These are phyloP conservation scores for Collariella sp. DNA, from an alignment of 495 filamentous ascomycete genomes.

Conservation along the genomic window DNA sequence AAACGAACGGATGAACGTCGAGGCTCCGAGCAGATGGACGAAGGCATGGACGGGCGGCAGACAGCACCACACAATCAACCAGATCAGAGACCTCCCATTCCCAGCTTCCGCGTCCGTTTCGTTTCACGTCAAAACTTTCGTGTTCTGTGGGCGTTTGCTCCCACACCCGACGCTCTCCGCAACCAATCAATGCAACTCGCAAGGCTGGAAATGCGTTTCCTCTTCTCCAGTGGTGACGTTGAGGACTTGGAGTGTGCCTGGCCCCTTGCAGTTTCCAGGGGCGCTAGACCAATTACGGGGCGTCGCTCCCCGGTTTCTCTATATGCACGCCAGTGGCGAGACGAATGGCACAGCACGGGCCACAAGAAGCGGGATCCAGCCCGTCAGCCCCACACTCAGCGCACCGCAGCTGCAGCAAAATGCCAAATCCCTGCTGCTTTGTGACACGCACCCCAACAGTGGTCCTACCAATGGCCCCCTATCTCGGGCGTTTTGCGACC, in stretches of 20 bases:
- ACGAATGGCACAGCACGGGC: neutral
- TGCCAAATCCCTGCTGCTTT: conserved; percentile 5
- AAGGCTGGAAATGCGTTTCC: too few species aligned
- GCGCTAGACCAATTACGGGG: conserved; percentile 7
- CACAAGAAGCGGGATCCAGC: neutral
- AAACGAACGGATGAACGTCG: neutral
- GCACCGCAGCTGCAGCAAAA: too few species aligned
- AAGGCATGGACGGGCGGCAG: too few species aligned
- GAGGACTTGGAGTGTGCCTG: neutral
- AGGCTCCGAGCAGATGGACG: too few species aligned
- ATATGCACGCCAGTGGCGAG: conserved; percentile 10
- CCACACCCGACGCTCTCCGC: neutral
- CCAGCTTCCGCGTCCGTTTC: conserved; percentile 6
- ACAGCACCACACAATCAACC: too few species aligned
- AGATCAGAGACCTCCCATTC: neutral
- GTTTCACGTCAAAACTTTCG: conserved; percentile 11
- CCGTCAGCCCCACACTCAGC: neutral
- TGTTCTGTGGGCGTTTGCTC: conserved; percentile 14
- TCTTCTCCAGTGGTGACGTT: neutral
- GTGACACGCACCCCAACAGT: conserved; percentile 18
- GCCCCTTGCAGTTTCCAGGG: conserved; percentile 21
- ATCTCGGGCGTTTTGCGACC: conserved; percentile 29
- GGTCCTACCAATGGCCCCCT: conserved; percentile 25
- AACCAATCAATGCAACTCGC: conserved; percentile 6
- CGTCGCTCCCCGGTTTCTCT: conserved; percentile 1